Conservation (phyloP, 2,329 filamentous ascomycete species). For the Lasiodiplodia hormozganensis region DNA sequence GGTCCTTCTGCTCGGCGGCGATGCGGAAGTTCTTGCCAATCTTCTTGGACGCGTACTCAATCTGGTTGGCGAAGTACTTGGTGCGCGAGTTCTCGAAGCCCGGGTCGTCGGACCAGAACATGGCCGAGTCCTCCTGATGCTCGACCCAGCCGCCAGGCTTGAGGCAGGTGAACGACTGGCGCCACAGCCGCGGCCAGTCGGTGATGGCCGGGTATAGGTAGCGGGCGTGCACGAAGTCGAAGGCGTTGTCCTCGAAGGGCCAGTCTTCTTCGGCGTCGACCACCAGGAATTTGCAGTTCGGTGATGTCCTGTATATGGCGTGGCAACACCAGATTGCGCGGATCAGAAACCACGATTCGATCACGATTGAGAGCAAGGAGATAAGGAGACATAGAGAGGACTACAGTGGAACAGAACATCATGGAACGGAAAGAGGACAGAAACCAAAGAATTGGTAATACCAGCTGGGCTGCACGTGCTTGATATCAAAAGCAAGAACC, state of each 20-base stretch:
- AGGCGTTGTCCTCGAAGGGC: conserved; percentile 54
- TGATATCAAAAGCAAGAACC: conserved; percentile 45
- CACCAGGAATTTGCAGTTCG: conserved; percentile 45
- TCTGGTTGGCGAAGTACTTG: conserved; percentile 18
- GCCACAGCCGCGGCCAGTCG: conserved; percentile 60
- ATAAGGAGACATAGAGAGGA: background rate
- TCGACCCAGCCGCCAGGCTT: conserved; percentile 62
- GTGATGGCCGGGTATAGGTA: conserved; percentile 62
- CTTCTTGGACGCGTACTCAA: conserved; percentile 17
- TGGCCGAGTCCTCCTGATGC: conserved; percentile 50
- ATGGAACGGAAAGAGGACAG: background rate
- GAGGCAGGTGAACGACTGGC: conserved; percentile 49
- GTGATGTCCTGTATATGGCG: conserved; percentile 34
- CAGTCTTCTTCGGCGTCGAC: conserved; percentile 57
- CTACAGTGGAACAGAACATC: background rate
- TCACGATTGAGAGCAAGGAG: background rate
- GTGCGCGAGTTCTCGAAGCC: conserved; percentile 12
- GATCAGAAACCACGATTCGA: conserved; percentile 1
- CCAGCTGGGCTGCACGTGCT: conserved; percentile 32
- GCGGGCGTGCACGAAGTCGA: conserved; percentile 65
- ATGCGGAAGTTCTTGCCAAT: conserved; percentile 23
- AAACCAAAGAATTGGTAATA: background rate
- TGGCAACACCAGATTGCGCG: background rate
- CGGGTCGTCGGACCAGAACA: conserved; percentile 24
- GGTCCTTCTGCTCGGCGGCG: conserved; percentile 29